Conservation (phyloP, 352 stramenopile species). For the Vaucheria bursata region DNA sequence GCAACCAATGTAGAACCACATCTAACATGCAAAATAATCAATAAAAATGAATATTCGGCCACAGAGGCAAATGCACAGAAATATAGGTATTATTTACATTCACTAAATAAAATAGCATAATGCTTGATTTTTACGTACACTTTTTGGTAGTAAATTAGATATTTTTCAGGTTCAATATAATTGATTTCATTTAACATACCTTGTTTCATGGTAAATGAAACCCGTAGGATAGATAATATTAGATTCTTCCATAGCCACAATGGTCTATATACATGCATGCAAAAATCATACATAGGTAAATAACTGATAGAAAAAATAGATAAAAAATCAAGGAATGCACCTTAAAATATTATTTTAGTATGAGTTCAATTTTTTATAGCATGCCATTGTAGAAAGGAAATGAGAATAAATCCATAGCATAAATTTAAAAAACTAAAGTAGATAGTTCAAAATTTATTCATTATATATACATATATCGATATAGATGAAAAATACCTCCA, state of each 20-base stretch:
- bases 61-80: not conserved
- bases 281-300: not conserved
- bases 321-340: not conserved
- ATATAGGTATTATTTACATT: not conserved
- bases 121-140: not conserved
- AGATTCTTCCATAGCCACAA: not conserved
- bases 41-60: not conserved
- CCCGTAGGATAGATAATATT: slow-evolving; percentile 19
- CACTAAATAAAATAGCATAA: not conserved
- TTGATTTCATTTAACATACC: slow-evolving; percentile 6
- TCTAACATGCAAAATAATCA: not conserved
- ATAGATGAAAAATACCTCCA: not conserved
- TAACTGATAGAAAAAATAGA: not conserved
- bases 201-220: slow-evolving; percentile 44
- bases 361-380: not conserved
- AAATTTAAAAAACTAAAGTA: not conserved
- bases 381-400: not conserved
- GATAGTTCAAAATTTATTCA: not conserved
- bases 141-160: not conserved
- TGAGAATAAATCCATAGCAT: not conserved
- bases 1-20: slow-evolving; percentile 43
- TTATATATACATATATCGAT: not conserved
- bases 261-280: not conserved
- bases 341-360: not conserved
- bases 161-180: not conserved